A percentile compares a stretch with the other conserved stretches of the same genome.
Conservation (phyloP, 2,329 filamentous ascomycete species). For the Calonectria montana region DNA sequence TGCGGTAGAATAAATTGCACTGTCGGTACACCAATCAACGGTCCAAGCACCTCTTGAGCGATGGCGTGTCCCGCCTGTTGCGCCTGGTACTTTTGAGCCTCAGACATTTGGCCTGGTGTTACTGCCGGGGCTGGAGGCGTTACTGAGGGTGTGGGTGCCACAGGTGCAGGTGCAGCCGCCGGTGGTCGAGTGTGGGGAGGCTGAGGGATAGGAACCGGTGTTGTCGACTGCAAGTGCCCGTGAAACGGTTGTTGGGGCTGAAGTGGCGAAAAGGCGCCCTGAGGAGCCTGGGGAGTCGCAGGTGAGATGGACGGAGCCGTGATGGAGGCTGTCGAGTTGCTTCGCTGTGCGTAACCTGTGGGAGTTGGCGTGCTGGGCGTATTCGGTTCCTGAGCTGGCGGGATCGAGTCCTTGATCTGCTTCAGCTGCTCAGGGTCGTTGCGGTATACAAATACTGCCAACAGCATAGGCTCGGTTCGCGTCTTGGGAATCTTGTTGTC, state of each 20-base stretch:
- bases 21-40: conserved; percentile 71
- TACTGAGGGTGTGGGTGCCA: conserved; percentile 4
- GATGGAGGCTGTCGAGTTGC: conserved; percentile 56
- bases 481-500: conserved; percentile 82
- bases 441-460: conserved; percentile 87
- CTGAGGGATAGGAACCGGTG: conserved; percentile 51
- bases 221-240: conserved; percentile 48
- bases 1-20: conserved; percentile 77
- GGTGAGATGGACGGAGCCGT: conserved; percentile 66
- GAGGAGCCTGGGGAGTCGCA: conserved; percentile 54
- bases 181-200: conserved; percentile 41
- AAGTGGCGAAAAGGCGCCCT: conserved; percentile 48
- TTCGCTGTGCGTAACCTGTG: conserved; percentile 51
- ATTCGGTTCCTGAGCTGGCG: conserved; percentile 15
- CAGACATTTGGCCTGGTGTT: conserved; percentile 38
- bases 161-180: conserved; percentile 14
- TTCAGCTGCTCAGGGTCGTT: conserved; percentile 60
- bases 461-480: conserved; percentile 79
- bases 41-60: conserved; percentile 73
- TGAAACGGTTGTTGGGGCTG: conserved; percentile 47
- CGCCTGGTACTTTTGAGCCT: conserved; percentile 53
- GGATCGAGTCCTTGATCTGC: conserved; percentile 38
- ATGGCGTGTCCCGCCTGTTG: conserved; percentile 66
- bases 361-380: conserved; percentile 49
- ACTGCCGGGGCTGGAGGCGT: conserved; percentile 27